phyloP scores from a whole-genome alignment of 2,329 filamentous ascomycete species.

The Nemania diffusa region DNA sequence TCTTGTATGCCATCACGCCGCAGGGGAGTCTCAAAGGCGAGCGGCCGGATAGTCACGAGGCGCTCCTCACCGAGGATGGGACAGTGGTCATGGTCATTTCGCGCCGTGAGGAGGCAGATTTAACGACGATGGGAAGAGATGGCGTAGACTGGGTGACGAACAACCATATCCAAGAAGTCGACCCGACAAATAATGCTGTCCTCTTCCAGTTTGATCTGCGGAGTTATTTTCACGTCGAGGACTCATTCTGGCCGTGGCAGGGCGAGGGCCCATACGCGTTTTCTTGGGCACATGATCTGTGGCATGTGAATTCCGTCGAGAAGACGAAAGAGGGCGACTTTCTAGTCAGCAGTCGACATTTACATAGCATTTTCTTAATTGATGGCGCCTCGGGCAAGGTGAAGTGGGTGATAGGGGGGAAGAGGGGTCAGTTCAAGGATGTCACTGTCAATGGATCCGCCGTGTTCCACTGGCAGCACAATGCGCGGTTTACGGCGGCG shows the following conservation, averaged over 20 bases:
- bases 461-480: slow-evolving; percentile 34
- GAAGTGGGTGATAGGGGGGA: slow-evolving; percentile 30
- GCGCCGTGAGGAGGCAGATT: slow-evolving; percentile 4
- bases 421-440: slow-evolving; percentile 26
- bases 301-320: slow-evolving; percentile 31
- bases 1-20: slow-evolving; percentile 25
- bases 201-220: slow-evolving; percentile 26
- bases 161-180: slow-evolving; percentile 27
- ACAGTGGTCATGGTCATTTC: slow-evolving; percentile 28
- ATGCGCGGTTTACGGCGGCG: slow-evolving; percentile 22
- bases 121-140: slow-evolving; percentile 11
- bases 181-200: slow-evolving; percentile 27
- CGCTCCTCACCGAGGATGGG: slow-evolving; percentile 18
- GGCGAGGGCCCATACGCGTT: slow-evolving; percentile 23
- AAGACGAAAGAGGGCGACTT: slow-evolving; percentile 28
- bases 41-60: slow-evolving; percentile 28
- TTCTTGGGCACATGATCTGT: slow-evolving; percentile 16
- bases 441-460: slow-evolving; percentile 18
- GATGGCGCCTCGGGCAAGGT: slow-evolving; percentile 19
- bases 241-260: slow-evolving; percentile 28
- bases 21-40: slow-evolving; percentile 20
- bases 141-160: slow-evolving; percentile 18
- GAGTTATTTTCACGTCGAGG: slow-evolving; percentile 23
- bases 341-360: slow-evolving; percentile 27
- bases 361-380: slow-evolving; percentile 26